These are phyloP conservation scores for Rhizophagus clarus DNA, from an alignment of 192 early-diverging fungal species.

Conservation along the genomic window DNA sequence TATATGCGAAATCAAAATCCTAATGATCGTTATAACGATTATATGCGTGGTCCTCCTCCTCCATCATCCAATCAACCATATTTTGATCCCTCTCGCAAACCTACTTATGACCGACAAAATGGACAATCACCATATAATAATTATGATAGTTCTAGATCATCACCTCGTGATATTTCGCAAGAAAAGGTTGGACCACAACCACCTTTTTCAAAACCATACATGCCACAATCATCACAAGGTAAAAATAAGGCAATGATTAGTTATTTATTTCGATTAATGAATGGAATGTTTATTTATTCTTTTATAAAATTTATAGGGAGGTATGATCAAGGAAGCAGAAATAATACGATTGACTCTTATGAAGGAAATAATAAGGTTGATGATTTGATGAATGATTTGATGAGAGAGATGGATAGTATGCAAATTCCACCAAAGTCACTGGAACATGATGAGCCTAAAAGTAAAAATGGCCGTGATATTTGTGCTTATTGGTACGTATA, in stretches of 20 bases:
- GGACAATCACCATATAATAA: not conserved
- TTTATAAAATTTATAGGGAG: not conserved
- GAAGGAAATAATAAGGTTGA: slow-evolving; percentile 41
- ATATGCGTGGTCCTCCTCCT: not conserved
- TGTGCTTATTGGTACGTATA: slow-evolving; percentile 58
- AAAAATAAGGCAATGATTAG: not conserved
- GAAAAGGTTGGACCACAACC: not conserved
- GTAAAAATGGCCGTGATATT: slow-evolving; percentile 28
- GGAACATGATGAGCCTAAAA: slow-evolving; percentile 5
- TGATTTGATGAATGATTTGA: slow-evolving; percentile 46
- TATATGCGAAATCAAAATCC: not conserved
- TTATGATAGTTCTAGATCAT: not conserved
- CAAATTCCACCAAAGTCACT: slow-evolving; percentile 34
- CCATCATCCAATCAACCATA: slow-evolving; percentile 12
- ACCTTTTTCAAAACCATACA: not conserved
- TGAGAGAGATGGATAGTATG: slow-evolving; percentile 46
- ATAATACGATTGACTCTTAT: not conserved
- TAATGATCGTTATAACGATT: not conserved
- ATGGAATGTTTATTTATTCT: not conserved
- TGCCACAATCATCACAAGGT: not conserved
- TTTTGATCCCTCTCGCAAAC: no score
- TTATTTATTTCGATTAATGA: not conserved
- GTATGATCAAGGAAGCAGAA: not conserved
- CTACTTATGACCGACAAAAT: not conserved
- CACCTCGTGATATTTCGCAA: not conserved